A percentile compares a stretch with the other conserved stretches of the same genome.
phyloP scores from a whole-genome alignment of 2,329 filamentous ascomycete genomes.

The Botrytis fabae region DNA sequence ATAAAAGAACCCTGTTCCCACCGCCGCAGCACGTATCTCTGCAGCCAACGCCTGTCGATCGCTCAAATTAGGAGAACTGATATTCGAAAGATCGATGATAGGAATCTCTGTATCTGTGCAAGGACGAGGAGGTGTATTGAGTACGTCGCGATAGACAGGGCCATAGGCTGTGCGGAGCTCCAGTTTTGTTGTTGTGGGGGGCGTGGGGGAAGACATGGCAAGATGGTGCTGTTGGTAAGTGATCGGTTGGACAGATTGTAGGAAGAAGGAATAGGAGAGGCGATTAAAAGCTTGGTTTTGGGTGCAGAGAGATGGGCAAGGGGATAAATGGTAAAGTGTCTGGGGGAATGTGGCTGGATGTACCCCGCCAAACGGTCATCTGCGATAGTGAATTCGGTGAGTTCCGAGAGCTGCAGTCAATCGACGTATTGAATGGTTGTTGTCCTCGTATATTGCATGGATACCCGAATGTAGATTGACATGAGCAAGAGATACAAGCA shows the following conservation, averaged over 20 bases:
- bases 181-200: constrained; percentile 43
- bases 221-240: background rate
- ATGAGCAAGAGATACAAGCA: background rate
- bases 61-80: constrained; percentile 42
- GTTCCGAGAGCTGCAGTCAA: background rate
- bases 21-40: constrained; percentile 44
- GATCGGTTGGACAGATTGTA: background rate
- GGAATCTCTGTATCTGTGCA: constrained; percentile 48
- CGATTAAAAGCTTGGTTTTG: background rate
- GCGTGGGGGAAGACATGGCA: constrained; percentile 11
- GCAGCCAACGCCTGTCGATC: constrained; percentile 44
- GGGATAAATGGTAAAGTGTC: background rate
- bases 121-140: constrained; percentile 45
- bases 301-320: background rate
- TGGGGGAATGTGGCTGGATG: background rate
- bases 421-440: background rate
- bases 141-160: constrained; percentile 47
- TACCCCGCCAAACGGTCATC: constrained; percentile 8
- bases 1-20: constrained; percentile 51
- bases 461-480: background rate
- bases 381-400: constrained; percentile 1
- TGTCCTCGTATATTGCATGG: background rate
- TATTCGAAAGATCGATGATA: constrained; percentile 46
- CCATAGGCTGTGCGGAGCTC: constrained; percentile 49
- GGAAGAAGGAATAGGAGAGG: background rate